Evolutionary conservation across 2,329 filamentous ascomycete species (phyloP), one percentile per base, ranked within the genome.

Genomic region (Seiridium cupressi): DNA sequence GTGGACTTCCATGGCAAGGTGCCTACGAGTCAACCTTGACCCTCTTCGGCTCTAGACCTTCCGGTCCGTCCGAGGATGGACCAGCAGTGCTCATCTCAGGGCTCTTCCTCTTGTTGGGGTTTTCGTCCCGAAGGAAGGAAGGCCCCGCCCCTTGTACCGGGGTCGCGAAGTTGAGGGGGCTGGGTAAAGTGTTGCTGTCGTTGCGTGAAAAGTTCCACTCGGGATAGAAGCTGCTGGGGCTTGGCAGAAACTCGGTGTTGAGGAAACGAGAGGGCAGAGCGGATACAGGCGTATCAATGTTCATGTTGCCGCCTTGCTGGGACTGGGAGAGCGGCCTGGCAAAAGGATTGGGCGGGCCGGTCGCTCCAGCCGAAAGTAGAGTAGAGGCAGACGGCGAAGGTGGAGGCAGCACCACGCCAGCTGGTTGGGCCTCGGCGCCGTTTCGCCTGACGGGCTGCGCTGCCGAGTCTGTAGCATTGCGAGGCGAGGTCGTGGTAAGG

Each of bases 291-390:
- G 95, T 95, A 70, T 95, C 88, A 51, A 86, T 84, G 63, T 76
- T 76, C 74, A 85, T 89, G 59, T 78, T 78, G 62, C 78, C 77
- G 62, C 81, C 76, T 55, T 72, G 78, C 35, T 93, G 91, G 4
- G 91, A 92, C 34, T 89, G 85, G 34, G 92, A 91, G 34, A 89
- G 85, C 1, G 94, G 95, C 47, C 94, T 85, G 6, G 95, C 95
- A 73, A 98, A 99, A 0, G 95, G 95, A 73, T 99, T 99, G 2
- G 93, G 93, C 11, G 95, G 95, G 0, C 95, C 95, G 44, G 89
- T 90, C 7, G 95, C 94, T 46, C 95, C 95, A 0, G 95, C 95
- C 53, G 93, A 97, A 59, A 97, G 81, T 5, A 98, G 81, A 2
- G 92, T 87, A 31, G 90, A 90, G 2, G 92, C 91, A 36, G 92